These are phyloP conservation scores for Croton setiger DNA, from an alignment of 441 rosid genomes.

Conservation along the genomic window DNA sequence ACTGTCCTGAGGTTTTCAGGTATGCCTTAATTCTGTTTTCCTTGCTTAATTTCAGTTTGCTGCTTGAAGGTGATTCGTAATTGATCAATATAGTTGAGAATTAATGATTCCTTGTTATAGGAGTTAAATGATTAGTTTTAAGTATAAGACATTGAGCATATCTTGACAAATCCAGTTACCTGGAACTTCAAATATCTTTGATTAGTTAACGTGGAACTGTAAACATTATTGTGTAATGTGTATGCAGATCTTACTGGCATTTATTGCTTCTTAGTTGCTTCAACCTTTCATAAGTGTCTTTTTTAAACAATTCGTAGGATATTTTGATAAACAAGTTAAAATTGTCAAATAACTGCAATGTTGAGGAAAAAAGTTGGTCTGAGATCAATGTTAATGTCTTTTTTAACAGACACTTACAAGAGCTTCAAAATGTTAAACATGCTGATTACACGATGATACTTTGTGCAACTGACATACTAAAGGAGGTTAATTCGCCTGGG, in stretches of 20 bases:
- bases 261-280: neutral
- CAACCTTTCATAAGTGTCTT: neutral
- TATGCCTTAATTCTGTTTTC: neutral
- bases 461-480: slow-evolving; percentile 41
- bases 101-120: neutral
- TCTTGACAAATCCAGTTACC: neutral
- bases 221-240: neutral
- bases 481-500: slow-evolving; percentile 32
- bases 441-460: slow-evolving; percentile 42
- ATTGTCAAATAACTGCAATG: neutral
- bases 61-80: neutral
- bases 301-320: too few relatives aligned
- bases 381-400: neutral
- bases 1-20: slow-evolving; percentile 59
- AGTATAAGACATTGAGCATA: too few relatives aligned
- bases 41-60: neutral
- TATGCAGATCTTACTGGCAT: neutral
- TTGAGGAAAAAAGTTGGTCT: neutral
- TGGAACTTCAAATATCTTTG: neutral
- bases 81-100: too few relatives aligned
- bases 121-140: neutral
- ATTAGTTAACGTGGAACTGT: neutral
- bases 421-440: slow-evolving; percentile 37
- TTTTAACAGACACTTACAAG: slow-evolving; percentile 36
- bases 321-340: neutral